A percentile compares a stretch with the other conserved stretches of the same genome.
phyloP scores from a whole-genome alignment of 768 basidiomycete genomes.

The Goffeauzyma gilvescens region DNA sequence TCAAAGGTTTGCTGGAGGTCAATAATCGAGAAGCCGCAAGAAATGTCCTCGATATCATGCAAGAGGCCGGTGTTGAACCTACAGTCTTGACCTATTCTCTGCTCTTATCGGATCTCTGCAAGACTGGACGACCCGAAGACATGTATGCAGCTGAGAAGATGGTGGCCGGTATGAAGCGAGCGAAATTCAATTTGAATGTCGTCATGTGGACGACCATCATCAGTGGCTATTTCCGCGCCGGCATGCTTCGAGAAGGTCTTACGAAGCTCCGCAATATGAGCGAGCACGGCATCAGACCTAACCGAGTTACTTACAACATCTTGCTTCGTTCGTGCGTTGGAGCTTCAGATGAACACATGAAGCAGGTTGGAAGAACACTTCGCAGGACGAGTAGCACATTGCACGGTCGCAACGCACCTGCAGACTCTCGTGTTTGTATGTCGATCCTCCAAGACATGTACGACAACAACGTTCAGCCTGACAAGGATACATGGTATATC shows the following conservation, averaged over 20 bases:
- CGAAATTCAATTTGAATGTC: constrained; percentile 41
- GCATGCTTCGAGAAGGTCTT: constrained; percentile 24
- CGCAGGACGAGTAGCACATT: no score
- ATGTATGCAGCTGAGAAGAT: constrained; percentile 50
- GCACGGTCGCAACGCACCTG: no score
- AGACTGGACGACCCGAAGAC: constrained; percentile 39
- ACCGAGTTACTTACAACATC: constrained; percentile 54
- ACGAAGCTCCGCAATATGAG: constrained; percentile 42
- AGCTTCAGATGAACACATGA: constrained; percentile 30
- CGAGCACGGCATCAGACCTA: constrained; percentile 39
- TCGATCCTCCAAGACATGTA: constrained; percentile 38
- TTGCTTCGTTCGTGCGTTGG: constrained; percentile 48
- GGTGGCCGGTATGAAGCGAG: constrained; percentile 50
- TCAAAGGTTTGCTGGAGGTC: constrained; percentile 54
- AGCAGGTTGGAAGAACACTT: no score
- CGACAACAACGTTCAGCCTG: constrained; percentile 36
- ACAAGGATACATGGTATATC: constrained; percentile 57
- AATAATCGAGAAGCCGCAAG: constrained; percentile 49
- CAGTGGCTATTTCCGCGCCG: constrained; percentile 49
- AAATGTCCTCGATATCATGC: constrained; percentile 54
- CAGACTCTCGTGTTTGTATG: no score
- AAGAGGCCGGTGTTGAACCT: constrained; percentile 49
- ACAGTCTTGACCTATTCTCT: constrained; percentile 60
- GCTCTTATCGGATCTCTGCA: constrained; percentile 57
- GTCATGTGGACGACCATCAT: constrained; percentile 71